Evolutionary conservation across 352 stramenopile genomes (phyloP), one percentile per base, ranked within the genome.

Genomic region (Globisporangium camurandrum): DNA sequence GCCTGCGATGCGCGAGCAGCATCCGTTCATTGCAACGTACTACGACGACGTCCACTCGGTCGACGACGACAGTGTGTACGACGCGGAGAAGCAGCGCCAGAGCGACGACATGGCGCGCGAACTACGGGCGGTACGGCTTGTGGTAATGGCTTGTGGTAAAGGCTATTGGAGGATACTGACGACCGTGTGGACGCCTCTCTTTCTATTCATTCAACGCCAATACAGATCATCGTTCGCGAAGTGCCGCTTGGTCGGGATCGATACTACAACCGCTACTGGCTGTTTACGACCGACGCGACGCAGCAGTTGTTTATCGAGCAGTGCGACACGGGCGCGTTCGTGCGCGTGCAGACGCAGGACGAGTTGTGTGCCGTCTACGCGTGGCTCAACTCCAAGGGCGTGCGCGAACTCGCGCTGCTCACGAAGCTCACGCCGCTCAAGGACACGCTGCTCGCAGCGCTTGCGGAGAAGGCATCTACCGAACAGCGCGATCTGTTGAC

Each of bases 331-430:
- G 82, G 82, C 24, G 62, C 83, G 28, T 85, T 90, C 31, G 55
- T 76, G 5, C 51, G 77, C 23, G 82, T 75, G 42, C 67, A 46
- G 9, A 66, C 57, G 14, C 59, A 67, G 51, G 44, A 55, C 4
- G 53, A 87, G n/a, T 26, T 93, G 19, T 44, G 61, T 19, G 27
- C 57, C 24, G 46, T 93, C 47, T 30, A 88, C 37, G 46, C 66
- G 27, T 93, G 82, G 82, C 57, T 93, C 11, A 88, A 93, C 48
- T 71, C 76, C 0, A 89, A 88, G 30, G 82, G 82, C 2, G 57
- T 85, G 38, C 70, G 82, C 6, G 82, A 93, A 33, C 20, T 76
- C 9, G 61, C 84, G 37, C 61, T 93, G 24, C 53, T 87, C 3
- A 57, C 56, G n/a, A 83, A 85, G 20, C 54, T 93, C 26, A 54